Base-by-base conservation (phyloP, 2,329 filamentous ascomycete genomes). In the Penicillium hesseltinei region DNA sequence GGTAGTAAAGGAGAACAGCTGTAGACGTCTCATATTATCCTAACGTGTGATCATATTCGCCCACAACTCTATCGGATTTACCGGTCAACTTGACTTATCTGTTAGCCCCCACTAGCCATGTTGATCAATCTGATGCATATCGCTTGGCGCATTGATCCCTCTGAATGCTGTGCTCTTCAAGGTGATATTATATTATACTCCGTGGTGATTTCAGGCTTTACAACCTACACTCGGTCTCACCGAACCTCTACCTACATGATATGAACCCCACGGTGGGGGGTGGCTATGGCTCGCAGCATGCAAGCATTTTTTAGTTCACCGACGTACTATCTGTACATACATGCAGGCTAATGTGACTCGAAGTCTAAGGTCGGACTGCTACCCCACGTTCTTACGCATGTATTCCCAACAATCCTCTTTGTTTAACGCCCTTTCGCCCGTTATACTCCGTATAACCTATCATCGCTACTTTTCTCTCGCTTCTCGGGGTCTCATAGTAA, bases 61-160 rank as follows among this genome's bases (percentile, higher is more conserved):
- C 17, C 17, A 44, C 50, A 59, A 59, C 51, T 51, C 48, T 58
- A 47, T 62, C 64, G 59, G 42, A 57, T 64, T 61, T 59, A 56
- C 47, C 56, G 57, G 54, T 63, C 57, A 58, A 40, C 45, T 64
- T 33, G 58, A 54, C 54, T 50, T 51, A 39, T 55, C 56, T 48
- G 19, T 57, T 13, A 15, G 15, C 15, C 49, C 35, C 51, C 63
- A 64, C 59, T 52, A 19, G 29, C n/a, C n/a, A 35, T 50, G 60
- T 56, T 53, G 64, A 66, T 66, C 63, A 62, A 65, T 66, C 54
- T 63, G 62, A 66, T 66, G 57, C 57, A 66, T 66, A 11, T 45
- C 43, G 36, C 62, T 66, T 63, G 59, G 59, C 62, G 39, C 27
- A 56, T 36, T 58, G 61, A 64, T 61, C 56, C 21, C 29, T 39